Conservation (phyloP, 1,284 basidiomycete species). For the Ceratobasidium theobromae region DNA sequence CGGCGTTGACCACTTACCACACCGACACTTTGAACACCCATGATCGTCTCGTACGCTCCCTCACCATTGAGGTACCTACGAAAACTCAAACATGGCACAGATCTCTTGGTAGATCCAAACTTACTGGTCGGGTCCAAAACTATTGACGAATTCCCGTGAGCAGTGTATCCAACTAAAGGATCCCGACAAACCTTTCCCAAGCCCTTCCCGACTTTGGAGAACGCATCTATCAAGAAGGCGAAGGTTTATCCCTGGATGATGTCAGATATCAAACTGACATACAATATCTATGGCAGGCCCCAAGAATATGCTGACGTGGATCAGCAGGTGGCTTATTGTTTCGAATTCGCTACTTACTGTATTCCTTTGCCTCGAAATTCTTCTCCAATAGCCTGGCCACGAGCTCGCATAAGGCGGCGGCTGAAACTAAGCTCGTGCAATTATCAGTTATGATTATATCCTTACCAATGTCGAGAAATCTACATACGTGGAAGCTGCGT, state of each 20-base stretch:
- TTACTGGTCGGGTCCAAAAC: conserved; percentile 29
- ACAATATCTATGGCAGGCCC: conserved; percentile 28
- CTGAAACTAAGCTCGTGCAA: conserved; percentile 6
- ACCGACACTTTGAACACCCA: conserved; percentile 24
- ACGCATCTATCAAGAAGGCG: conserved; percentile 11
- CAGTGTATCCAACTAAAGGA: too few species aligned
- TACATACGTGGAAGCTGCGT: conserved; percentile 26
- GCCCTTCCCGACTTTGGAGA: conserved; percentile 26
- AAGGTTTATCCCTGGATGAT: not conserved
- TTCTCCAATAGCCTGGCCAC: conserved; percentile 29
- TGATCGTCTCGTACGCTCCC: conserved; percentile 28
- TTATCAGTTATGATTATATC: not conserved
- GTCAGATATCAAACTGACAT: not conserved
- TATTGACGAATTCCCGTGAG: not conserved
- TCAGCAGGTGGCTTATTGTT: not conserved
- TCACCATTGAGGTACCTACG: conserved; percentile 22
- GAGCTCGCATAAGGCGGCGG: conserved; percentile 24
- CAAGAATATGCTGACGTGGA: conserved; percentile 1
- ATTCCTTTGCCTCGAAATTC: conserved; percentile 30
- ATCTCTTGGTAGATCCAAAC: not conserved
- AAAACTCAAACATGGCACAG: not conserved
- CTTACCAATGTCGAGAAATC: not conserved
- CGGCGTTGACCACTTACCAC: not conserved
- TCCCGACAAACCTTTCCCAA: conserved; percentile 28
- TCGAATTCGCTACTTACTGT: not conserved